Evolutionary conservation across 495 filamentous ascomycete genomes (phyloP).

Genomic region (Aspergillus homomorphus): DNA sequence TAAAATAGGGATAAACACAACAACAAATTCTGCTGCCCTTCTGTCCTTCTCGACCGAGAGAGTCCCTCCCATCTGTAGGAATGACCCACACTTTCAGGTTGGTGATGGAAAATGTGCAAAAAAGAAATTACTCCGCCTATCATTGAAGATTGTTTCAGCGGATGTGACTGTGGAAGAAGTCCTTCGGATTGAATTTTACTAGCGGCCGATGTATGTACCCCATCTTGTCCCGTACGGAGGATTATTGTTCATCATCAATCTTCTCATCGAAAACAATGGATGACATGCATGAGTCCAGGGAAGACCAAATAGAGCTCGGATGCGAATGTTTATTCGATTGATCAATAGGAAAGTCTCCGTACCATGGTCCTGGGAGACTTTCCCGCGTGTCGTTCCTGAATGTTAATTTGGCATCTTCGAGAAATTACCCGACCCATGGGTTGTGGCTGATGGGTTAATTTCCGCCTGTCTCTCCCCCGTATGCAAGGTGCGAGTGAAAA

Average conservation of each 20-base stretch:
- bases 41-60: neutral
- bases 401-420: neutral
- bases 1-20: too few species aligned
- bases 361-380: neutral
- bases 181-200: too few species aligned
- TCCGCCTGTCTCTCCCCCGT: neutral
- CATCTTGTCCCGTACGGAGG: too few species aligned
- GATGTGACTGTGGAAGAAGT: neutral
- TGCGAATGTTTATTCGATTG: neutral
- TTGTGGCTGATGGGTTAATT: neutral
- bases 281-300: neutral
- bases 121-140: neutral
- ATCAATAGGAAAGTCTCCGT: neutral
- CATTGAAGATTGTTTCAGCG: neutral
- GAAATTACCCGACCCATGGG: neutral
- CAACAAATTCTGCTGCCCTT: too few species aligned
- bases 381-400: neutral
- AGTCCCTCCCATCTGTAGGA: neutral
- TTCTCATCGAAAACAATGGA: neutral
- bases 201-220: too few species aligned
- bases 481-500: neutral
- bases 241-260: too few species aligned
- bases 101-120: neutral
- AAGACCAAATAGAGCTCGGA: neutral
- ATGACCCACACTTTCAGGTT: neutral